These are phyloP conservation scores for Colletotrichum navitas DNA, from an alignment of 2,329 filamentous ascomycete genomes.

Conservation along the genomic window DNA sequence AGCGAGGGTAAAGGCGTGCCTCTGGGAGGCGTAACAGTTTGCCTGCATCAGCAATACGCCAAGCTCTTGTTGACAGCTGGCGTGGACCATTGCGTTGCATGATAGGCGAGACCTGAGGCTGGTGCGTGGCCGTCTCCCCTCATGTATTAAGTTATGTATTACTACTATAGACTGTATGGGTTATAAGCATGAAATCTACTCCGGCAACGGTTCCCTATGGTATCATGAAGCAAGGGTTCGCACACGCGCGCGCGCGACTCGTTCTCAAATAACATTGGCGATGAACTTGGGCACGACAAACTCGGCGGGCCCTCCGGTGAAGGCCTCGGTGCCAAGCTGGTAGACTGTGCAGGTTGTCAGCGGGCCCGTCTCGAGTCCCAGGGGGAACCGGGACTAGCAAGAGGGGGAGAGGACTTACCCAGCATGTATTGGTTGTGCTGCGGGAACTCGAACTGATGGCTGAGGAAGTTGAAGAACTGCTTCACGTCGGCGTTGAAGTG, in stretches of 20 bases:
- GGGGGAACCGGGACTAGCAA: too few relatives aligned
- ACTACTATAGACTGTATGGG: slow-evolving; percentile 20
- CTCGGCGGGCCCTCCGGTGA: slow-evolving; percentile 45
- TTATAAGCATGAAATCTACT: background rate
- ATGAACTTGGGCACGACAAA: slow-evolving; percentile 44
- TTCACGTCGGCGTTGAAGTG: slow-evolving; percentile 66
- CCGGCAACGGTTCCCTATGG: background rate
- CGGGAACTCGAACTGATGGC: slow-evolving; percentile 56
- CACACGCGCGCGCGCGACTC: background rate
- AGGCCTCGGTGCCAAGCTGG: slow-evolving; percentile 46
- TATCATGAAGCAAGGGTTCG: slow-evolving; percentile 5
- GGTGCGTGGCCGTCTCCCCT: slow-evolving; percentile 2
- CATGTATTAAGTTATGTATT: slow-evolving; percentile 9
- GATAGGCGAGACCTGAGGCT: background rate
- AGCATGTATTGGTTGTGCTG: slow-evolving; percentile 46
- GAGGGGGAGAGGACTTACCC: slow-evolving; percentile 33
- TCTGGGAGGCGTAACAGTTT: background rate
- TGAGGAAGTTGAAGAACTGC: slow-evolving; percentile 66
- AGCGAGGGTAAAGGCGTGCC: slow-evolving; percentile 20
- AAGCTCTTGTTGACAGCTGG: slow-evolving; percentile 28
- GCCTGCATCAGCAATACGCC: slow-evolving; percentile 29
- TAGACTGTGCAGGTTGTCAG: slow-evolving; percentile 41
- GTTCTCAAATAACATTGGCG: slow-evolving; percentile 38
- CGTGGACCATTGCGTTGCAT: slow-evolving; percentile 21
- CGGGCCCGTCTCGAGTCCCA: too few relatives aligned